These are phyloP conservation scores for Vigna nakashimae DNA, from an alignment of 306 rosid genomes.

Conservation along the genomic window DNA sequence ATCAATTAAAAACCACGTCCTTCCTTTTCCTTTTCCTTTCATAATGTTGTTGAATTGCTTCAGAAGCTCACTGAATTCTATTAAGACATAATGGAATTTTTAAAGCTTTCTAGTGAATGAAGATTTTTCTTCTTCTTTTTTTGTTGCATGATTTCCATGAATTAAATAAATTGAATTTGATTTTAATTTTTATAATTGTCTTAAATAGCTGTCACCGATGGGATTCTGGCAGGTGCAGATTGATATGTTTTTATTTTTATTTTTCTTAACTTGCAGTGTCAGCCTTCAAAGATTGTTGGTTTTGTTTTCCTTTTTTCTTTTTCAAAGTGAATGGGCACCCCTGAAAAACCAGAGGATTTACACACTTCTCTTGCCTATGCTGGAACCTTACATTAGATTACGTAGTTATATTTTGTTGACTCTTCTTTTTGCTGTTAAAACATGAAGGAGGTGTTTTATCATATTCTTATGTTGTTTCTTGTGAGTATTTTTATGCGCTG, in stretches of 20 bases:
- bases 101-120: not conserved
- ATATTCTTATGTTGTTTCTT: not conserved
- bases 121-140: not conserved
- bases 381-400: not conserved
- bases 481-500: not conserved
- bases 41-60: constrained; percentile 7
- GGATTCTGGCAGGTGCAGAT: not conserved
- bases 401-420: no score
- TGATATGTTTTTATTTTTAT: not conserved
- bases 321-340: not conserved
- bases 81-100: not conserved
- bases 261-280: constrained; percentile 36
- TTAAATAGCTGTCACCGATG: no score
- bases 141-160: not conserved
- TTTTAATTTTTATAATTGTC: no score
- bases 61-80: constrained; percentile 10
- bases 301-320: not conserved
- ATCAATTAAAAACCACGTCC: not conserved
- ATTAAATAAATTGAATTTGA: no score
- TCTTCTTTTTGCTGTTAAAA: not conserved
- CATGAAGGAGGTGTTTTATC: constrained; percentile 4
- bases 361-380: constrained; percentile 15
- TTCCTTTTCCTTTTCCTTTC: not conserved
- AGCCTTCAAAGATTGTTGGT: not conserved
- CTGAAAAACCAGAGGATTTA: not conserved